Percentiles rank a stretch among this genome's conserved stretches.
Conservation (phyloP, 73 alveolate species). For the Diophrys sp. region DNA sequence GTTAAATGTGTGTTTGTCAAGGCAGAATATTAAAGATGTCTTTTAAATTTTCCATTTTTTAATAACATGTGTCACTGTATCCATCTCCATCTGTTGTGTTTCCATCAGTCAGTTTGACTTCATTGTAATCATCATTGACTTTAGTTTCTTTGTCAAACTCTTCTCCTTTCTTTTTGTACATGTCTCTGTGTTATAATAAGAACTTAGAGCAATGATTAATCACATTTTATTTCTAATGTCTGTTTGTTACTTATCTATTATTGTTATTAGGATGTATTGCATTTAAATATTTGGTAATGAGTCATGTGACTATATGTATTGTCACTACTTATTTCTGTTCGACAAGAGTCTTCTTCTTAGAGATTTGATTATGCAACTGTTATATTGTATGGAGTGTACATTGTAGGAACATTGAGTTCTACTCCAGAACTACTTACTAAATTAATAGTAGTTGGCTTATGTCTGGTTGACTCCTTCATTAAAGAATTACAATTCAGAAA, state of each 20-base stretch:
- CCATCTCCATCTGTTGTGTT: too few species aligned
- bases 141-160: too few species aligned
- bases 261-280: background rate
- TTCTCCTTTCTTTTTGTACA: too few species aligned
- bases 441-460: background rate
- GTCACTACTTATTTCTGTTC: background rate
- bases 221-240: too few species aligned
- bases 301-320: background rate
- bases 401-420: background rate
- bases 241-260: background rate
- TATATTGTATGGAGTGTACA: background rate
- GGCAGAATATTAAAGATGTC: too few species aligned
- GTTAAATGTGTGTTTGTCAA: background rate
- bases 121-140: too few species aligned
- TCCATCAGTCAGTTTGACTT: too few species aligned
- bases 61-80: too few species aligned
- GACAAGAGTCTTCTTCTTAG: constrained; percentile 9
- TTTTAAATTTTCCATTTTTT: too few species aligned
- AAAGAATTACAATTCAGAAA: constrained; percentile 12
- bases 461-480: background rate
- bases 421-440: background rate
- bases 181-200: too few species aligned
- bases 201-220: too few species aligned
- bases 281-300: background rate
- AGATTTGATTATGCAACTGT: background rate